These are phyloP conservation scores for Sarcomyxa edulis DNA, from an alignment of 768 basidiomycete species.

Conservation along the genomic window DNA sequence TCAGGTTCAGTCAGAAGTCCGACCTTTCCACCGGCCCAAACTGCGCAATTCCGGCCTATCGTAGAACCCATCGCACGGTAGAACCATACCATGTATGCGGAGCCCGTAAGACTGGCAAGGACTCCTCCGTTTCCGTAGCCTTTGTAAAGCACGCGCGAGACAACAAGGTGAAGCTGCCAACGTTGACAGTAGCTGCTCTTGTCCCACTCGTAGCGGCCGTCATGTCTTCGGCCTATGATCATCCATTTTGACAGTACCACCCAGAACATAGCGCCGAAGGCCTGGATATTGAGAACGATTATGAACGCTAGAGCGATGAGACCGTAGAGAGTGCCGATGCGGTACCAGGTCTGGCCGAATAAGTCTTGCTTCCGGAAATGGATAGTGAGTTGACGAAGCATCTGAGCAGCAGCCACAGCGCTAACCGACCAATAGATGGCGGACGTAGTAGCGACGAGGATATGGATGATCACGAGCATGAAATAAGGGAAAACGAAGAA, in stretches of 20 bases:
- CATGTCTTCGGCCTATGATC: slow-evolving; percentile 32
- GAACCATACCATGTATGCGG: no score
- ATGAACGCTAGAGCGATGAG: slow-evolving; percentile 34
- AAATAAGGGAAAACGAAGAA: slow-evolving; percentile 36
- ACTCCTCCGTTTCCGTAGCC: no score
- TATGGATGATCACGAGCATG: slow-evolving; percentile 29
- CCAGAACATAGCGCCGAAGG: slow-evolving; percentile 31
- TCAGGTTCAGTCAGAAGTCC: no score
- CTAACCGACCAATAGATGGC: slow-evolving; percentile 37
- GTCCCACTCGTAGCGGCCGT: slow-evolving; percentile 40
- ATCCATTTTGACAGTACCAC: slow-evolving; percentile 39
- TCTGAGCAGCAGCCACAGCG: slow-evolving; percentile 31
- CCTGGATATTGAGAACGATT: slow-evolving; percentile 30
- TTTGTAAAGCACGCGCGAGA: no score
- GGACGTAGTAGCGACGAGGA: slow-evolving; percentile 28
- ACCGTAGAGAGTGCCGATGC: slow-evolving; percentile 33
- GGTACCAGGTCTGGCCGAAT: slow-evolving; percentile 31
- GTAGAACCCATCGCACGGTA: no score
- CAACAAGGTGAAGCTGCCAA: no score
- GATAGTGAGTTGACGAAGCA: slow-evolving; percentile 27
- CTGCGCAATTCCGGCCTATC: no score
- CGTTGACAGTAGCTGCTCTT: no score
- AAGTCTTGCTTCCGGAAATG: slow-evolving; percentile 24
- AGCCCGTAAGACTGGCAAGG: no score
- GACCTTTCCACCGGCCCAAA: no score